Conservation (phyloP, 2,329 filamentous ascomycete genomes). For the Thelonectria rubi region DNA sequence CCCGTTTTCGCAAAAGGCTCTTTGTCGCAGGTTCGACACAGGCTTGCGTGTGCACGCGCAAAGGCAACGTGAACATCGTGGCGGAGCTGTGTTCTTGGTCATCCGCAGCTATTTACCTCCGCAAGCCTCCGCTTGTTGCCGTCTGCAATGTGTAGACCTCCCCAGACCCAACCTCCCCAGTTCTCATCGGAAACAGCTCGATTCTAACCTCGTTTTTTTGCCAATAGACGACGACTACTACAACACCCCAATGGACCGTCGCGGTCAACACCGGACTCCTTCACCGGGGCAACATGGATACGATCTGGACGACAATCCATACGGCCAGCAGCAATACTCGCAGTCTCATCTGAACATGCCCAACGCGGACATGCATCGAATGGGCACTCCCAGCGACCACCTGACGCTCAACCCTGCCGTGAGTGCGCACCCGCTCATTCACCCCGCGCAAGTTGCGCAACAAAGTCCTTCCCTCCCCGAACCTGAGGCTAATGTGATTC, state of each 20-base stretch:
- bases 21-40: slow-evolving; percentile 22
- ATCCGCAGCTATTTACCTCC: slow-evolving; percentile 20
- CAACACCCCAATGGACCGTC: slow-evolving; percentile 64
- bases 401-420: slow-evolving; percentile 87
- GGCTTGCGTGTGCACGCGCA: slow-evolving; percentile 24
- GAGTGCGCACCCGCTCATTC: slow-evolving; percentile 49
- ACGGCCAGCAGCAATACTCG: slow-evolving; percentile 53
- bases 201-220: slow-evolving; percentile 35
- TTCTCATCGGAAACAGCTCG: neutral
- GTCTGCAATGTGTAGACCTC: neutral
- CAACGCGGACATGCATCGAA: slow-evolving; percentile 45
- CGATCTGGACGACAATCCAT: slow-evolving; percentile 82
- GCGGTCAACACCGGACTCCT: slow-evolving; percentile 25
- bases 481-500: slow-evolving; percentile 21
- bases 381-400: slow-evolving; percentile 74
- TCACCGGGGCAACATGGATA: slow-evolving; percentile 71
- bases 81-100: slow-evolving; percentile 17
- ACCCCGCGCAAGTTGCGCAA: neutral
- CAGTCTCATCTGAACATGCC: slow-evolving; percentile 45
- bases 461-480: neutral
- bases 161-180: slow-evolving; percentile 1
- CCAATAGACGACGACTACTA: slow-evolving; percentile 67
- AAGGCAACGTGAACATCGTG: slow-evolving; percentile 31
- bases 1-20: slow-evolving; percentile 9
- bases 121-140: slow-evolving; percentile 2